A percentile compares a stretch with the other conserved stretches of the same genome.
phyloP scores from a whole-genome alignment of 75 land plant species.

The Selaginella tamariscina region DNA sequence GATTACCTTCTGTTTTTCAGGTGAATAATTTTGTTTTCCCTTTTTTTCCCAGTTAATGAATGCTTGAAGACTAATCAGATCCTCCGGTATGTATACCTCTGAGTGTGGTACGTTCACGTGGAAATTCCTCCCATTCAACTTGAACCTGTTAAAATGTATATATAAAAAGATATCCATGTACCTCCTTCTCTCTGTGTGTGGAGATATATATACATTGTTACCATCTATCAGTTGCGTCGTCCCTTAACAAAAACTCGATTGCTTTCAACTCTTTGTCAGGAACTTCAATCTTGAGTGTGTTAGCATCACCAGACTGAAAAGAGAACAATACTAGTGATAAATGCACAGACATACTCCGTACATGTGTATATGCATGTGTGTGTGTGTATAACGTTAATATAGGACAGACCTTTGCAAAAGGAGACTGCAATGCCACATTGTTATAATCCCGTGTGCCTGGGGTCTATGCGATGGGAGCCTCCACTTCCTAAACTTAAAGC shows the following conservation, averaged over 20 bases:
- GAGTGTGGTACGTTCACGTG: slow-evolving; percentile 36
- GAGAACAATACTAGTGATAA: too few relatives aligned
- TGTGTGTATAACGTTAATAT: too few relatives aligned
- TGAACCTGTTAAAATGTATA: slow-evolving; percentile 53
- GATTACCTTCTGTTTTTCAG: slow-evolving; percentile 76
- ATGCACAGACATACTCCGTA: too few relatives aligned
- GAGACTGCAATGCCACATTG: slow-evolving; percentile 64
- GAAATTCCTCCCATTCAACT: slow-evolving; percentile 67
- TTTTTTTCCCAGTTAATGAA: slow-evolving; percentile 93
- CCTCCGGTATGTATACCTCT: slow-evolving; percentile 60
- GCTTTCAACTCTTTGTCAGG: slow-evolving; percentile 48
- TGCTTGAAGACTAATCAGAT: slow-evolving; percentile 80
- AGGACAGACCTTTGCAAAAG: slow-evolving; percentile 51
- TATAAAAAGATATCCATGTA: slow-evolving; percentile 22
- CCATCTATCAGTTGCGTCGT: slow-evolving; percentile 27
- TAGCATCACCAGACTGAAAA: slow-evolving; percentile 48
- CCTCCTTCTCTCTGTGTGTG: slow-evolving; percentile 35
- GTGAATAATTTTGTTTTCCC: slow-evolving; percentile 69
- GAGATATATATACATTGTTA: slow-evolving; percentile 10
- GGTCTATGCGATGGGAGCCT: slow-evolving; percentile 57
- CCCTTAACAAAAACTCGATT: slow-evolving; percentile 57
- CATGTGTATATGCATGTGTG: too few relatives aligned
- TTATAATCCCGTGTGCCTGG: slow-evolving; percentile 60
- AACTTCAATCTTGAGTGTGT: slow-evolving; percentile 45
- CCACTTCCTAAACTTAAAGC: slow-evolving; percentile 47